A percentile compares a stretch with the other conserved stretches of the same genome.
phyloP scores from a whole-genome alignment of 2,329 filamentous ascomycete genomes.

The Hypoxylon sp. region DNA sequence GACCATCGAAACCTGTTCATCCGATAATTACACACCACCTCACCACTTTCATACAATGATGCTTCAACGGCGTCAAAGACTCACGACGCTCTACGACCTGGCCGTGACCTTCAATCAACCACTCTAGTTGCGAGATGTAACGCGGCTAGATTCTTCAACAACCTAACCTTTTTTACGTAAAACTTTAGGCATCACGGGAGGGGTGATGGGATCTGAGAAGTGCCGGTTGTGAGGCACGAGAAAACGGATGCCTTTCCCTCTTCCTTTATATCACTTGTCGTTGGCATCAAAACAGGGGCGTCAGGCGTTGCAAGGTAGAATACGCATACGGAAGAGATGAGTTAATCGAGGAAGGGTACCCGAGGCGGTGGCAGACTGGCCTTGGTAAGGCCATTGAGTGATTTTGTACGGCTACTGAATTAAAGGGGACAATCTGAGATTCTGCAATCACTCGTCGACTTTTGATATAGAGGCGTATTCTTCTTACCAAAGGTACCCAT shows the following conservation, averaged over 20 bases:
- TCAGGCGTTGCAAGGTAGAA: neutral
- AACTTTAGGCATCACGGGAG: neutral
- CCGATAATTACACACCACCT: neutral
- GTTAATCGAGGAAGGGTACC: neutral
- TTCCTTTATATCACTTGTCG: conserved; percentile 23
- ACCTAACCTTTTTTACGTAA: neutral
- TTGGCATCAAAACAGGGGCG: neutral
- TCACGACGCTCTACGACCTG: neutral
- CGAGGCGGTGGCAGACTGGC: neutral
- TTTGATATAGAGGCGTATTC: neutral
- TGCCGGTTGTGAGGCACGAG: conserved; percentile 7
- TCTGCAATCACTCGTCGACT: neutral
- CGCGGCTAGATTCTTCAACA: neutral
- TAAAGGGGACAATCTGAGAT: neutral
- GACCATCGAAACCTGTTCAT: neutral
- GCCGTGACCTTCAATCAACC: neutral
- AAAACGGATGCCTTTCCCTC: neutral
- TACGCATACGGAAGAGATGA: neutral
- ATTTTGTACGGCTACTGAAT: neutral
- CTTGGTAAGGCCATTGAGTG: neutral
- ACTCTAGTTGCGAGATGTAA: neutral
- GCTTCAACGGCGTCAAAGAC: neutral
- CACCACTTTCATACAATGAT: neutral
- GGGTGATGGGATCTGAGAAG: neutral
- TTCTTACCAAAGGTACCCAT: neutral